Percentiles rank a stretch among this genome's conserved stretches.
Evolutionary conservation across 257 asterid species (phyloP).

Genomic region (Capsicum pubescens): DNA sequence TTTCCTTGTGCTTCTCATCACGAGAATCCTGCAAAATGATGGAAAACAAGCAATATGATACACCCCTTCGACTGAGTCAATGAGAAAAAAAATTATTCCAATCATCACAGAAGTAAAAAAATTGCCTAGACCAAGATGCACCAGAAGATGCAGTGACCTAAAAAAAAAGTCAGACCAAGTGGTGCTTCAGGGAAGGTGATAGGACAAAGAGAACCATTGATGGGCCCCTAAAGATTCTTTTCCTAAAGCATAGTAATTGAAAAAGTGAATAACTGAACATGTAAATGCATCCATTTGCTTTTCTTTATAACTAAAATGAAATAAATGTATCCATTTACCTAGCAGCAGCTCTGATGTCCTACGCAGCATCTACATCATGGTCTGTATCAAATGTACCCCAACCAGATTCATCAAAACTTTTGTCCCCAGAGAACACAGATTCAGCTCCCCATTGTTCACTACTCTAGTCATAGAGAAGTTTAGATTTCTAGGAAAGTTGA

Average conservation of each 20-base stretch:
- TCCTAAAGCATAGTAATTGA: not conserved
- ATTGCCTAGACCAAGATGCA: conserved; percentile 8
- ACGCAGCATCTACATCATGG: conserved; percentile 67
- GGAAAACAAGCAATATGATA: not conserved
- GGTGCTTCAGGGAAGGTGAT: not conserved
- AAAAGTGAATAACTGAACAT: not conserved
- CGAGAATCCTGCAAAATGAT: conserved; percentile 54
- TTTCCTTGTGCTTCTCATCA: conserved; percentile 47
- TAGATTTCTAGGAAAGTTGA: conserved; percentile 11
- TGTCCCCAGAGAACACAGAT: conserved; percentile 43
- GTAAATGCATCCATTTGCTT: not conserved
- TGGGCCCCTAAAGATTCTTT: not conserved
- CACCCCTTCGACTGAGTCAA: not conserved
- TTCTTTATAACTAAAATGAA: not conserved
- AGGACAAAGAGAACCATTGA: not conserved
- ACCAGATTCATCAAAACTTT: conserved; percentile 68
- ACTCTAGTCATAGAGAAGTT: conserved; percentile 39
- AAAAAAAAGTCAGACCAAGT: not conserved
- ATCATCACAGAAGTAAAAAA: not conserved
- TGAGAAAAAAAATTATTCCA: not conserved
- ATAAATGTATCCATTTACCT: conserved; percentile 47
- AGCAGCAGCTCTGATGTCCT: conserved; percentile 59
- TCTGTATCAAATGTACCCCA: conserved; percentile 80
- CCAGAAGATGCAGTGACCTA: not conserved
- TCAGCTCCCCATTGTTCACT: conserved; percentile 61